Evolutionary conservation across 2,329 filamentous ascomycete genomes (phyloP).

Genomic region (Aspergillus tamarii): DNA sequence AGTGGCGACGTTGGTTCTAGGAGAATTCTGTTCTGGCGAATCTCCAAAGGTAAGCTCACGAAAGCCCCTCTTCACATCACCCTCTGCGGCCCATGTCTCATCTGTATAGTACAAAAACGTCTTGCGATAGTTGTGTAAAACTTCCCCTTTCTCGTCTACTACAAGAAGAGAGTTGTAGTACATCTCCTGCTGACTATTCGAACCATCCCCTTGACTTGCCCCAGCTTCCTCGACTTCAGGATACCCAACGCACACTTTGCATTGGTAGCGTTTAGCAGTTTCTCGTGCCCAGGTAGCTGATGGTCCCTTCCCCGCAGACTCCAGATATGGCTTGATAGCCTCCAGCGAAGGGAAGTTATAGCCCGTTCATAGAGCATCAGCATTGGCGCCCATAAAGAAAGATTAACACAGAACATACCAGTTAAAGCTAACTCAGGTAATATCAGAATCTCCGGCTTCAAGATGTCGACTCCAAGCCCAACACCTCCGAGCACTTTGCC

Average conservation of each 20-base stretch:
- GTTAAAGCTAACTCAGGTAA: conserved; percentile 66
- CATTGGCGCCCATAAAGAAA: background rate
- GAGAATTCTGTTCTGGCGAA: conserved; percentile 11
- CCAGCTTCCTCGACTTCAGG: conserved; percentile 51
- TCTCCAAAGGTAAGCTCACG: conserved; percentile 28
- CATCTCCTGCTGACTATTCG: conserved; percentile 24
- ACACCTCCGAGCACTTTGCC: conserved; percentile 27
- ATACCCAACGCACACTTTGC: conserved; percentile 67
- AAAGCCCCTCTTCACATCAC: conserved; percentile 40
- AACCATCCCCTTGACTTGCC: background rate
- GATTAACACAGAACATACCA: conserved; percentile 43
- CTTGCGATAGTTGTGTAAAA: conserved; percentile 65
- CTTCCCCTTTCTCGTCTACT: conserved; percentile 56
- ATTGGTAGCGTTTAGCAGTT: conserved; percentile 57
- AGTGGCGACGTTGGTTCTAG: conserved; percentile 37
- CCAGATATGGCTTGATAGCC: conserved; percentile 61
- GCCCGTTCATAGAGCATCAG: conserved; percentile 41
- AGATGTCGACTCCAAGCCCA: conserved; percentile 23
- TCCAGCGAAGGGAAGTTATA: conserved; percentile 65
- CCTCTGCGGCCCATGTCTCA: conserved; percentile 65
- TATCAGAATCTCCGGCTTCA: conserved; percentile 59
- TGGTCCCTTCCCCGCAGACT: conserved; percentile 58
- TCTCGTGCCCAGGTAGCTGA: conserved; percentile 61
- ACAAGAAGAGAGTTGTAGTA: conserved; percentile 65
- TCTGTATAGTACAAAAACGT: conserved; percentile 69